Evolutionary conservation across 176 grass and related monocot species (phyloP).

Genomic region (Bromus sterilis): DNA sequence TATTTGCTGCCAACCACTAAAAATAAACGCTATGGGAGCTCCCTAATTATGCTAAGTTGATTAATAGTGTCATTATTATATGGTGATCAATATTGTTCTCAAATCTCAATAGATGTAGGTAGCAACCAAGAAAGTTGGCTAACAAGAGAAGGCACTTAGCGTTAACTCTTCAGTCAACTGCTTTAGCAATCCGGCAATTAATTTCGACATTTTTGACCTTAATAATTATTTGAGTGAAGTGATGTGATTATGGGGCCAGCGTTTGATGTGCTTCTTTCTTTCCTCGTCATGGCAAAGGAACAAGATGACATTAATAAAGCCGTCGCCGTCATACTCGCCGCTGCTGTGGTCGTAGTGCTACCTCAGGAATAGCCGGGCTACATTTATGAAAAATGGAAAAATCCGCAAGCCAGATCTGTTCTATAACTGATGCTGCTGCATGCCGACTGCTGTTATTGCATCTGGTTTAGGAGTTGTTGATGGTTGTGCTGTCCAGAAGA

Average conservation of each 20-base stretch:
- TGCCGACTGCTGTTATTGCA: no score
- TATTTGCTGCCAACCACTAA: not conserved
- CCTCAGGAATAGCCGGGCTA: not conserved
- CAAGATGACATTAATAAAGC: conserved; percentile 9
- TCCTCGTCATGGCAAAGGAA: not conserved
- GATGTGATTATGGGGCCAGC: not conserved
- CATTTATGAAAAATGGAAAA: not conserved
- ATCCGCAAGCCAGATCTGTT: not conserved
- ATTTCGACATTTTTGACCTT: not conserved
- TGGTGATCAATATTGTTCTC: not conserved
- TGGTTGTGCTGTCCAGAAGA: not conserved
- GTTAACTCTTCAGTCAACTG: not conserved
- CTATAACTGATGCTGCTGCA: no score
- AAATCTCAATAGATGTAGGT: not conserved
- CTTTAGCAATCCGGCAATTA: not conserved
- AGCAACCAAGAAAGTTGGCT: not conserved
- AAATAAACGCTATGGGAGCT: not conserved
- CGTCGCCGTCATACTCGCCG: not conserved
- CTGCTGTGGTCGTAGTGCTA: not conserved
- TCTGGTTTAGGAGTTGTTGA: no score
- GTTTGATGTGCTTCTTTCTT: not conserved
- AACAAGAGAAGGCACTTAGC: not conserved
- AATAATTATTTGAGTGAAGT: not conserved
- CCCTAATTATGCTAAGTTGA: not conserved
- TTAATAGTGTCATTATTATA: not conserved